Evolutionary conservation across 2,329 filamentous ascomycete species (phyloP).

Genomic region (Amauroascus niger): DNA sequence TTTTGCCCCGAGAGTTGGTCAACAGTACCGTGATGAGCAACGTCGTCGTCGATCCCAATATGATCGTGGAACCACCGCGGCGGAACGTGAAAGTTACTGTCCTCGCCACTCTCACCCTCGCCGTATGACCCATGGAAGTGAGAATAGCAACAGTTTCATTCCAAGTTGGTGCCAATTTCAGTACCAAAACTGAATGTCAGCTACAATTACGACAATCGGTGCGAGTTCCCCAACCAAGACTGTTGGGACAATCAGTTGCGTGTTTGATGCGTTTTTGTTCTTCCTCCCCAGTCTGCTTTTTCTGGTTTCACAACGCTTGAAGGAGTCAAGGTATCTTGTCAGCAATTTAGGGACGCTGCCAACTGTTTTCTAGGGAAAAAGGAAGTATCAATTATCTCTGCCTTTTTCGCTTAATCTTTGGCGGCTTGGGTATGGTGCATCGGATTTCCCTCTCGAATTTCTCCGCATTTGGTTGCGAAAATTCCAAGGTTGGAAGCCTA

Average conservation of each 20-base stretch:
- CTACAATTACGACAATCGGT: not conserved
- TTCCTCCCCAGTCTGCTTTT: slow-evolving; percentile 2
- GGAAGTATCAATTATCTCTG: slow-evolving; percentile 16
- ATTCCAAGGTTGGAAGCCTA: slow-evolving; percentile 11
- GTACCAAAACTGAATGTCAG: not conserved
- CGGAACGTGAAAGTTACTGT: slow-evolving; percentile 46
- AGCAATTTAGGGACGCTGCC: slow-evolving; percentile 19
- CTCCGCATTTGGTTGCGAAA: slow-evolving; percentile 13
- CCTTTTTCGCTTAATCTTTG: slow-evolving; percentile 13
- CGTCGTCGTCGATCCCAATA: slow-evolving; percentile 67
- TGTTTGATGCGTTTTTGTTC: not conserved
- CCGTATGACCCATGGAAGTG: slow-evolving; percentile 6
- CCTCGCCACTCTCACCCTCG: slow-evolving; percentile 11
- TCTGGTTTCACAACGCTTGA: slow-evolving; percentile 9
- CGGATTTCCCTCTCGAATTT: slow-evolving; percentile 18
- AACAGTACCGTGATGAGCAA: slow-evolving; percentile 64
- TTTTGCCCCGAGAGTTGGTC: slow-evolving; percentile 68
- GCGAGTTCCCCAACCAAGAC: not conserved
- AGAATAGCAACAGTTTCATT: not conserved
- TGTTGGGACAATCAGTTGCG: not conserved
- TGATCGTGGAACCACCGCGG: slow-evolving; percentile 68
- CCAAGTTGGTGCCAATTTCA: slow-evolving; percentile 4
- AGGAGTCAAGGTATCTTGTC: slow-evolving; percentile 15
- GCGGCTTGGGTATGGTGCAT: slow-evolving; percentile 23
- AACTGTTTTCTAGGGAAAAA: slow-evolving; percentile 13